Percentiles rank a stretch among this genome's conserved stretches.
Evolutionary conservation across 2,329 filamentous ascomycete species (phyloP).

Genomic region (Cercospora zeina): DNA sequence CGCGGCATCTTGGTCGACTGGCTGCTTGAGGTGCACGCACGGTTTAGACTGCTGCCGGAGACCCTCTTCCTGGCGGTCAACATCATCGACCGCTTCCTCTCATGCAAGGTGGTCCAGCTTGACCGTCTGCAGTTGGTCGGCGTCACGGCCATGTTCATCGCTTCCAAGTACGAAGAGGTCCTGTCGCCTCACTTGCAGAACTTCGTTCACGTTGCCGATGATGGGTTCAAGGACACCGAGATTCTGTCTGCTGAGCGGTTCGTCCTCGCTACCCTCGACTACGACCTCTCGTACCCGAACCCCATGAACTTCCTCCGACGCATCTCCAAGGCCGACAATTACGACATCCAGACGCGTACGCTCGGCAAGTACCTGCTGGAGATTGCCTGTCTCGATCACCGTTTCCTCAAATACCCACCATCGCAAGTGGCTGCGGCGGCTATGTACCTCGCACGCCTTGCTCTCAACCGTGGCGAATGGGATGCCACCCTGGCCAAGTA

Average conservation of each 20-base stretch:
- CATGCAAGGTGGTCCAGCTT: constrained; percentile 90
- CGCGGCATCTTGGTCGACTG: constrained; percentile 96
- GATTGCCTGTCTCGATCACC: constrained; percentile 91
- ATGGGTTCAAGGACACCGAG: constrained; percentile 92
- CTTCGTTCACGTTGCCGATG: constrained; percentile 95
- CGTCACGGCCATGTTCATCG: constrained; percentile 99
- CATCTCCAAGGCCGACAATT: constrained; percentile 98
- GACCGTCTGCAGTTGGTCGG: constrained; percentile 95
- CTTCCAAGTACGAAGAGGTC: constrained; percentile 98
- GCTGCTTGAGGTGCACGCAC: constrained; percentile 96
- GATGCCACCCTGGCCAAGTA: constrained; percentile 86
- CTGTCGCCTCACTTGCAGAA: constrained; percentile 95
- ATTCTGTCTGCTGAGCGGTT: constrained; percentile 97
- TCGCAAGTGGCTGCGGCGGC: constrained; percentile 88
- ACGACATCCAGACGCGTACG: constrained; percentile 96
- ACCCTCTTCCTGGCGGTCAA: constrained; percentile 96
- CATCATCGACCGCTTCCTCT: constrained; percentile 97
- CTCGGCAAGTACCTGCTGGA: constrained; percentile 97
- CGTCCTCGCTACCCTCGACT: constrained; percentile 85
- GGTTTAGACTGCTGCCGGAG: constrained; percentile 92
- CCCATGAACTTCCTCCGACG: constrained; percentile 99
- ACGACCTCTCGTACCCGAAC: constrained; percentile 97
- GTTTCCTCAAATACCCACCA: constrained; percentile 85
- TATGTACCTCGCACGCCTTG: constrained; percentile 91
- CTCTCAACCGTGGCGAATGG: constrained; percentile 89